Evolutionary conservation across 176 grass and related monocot species (phyloP).

Genomic region (Typha latifolia): DNA sequence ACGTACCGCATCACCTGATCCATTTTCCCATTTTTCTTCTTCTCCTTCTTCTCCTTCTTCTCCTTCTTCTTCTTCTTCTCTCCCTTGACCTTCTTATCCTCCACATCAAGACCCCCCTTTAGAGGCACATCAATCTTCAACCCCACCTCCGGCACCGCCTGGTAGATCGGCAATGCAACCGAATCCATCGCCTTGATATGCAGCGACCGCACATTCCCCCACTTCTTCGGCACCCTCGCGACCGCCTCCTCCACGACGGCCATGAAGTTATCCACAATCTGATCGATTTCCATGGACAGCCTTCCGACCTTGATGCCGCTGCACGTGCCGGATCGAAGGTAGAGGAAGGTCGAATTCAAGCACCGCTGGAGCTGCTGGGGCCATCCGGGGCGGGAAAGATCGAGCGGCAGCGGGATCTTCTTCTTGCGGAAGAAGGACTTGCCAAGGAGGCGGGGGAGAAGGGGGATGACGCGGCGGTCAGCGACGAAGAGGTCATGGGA

Average conservation of each 20-base stretch:
- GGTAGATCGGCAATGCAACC: constrained; percentile 61
- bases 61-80: constrained; percentile 6
- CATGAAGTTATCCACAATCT: constrained; percentile 60
- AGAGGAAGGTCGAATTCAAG: constrained; percentile 48
- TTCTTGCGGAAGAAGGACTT: constrained; percentile 65
- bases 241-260: constrained; percentile 32
- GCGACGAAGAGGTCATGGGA: constrained; percentile 88
- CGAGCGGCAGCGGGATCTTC: constrained; percentile 48
- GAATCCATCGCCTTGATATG: constrained; percentile 59
- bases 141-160: constrained; percentile 47
- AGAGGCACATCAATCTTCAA: constrained; percentile 57
- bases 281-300: constrained; percentile 58
- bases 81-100: constrained; percentile 2
- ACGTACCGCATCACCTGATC: constrained; percentile 3
- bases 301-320: constrained; percentile 58
- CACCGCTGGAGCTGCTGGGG: constrained; percentile 57
- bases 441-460: constrained; percentile 71
- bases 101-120: too few relatives aligned
- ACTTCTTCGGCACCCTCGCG: constrained; percentile 66
- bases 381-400: constrained; percentile 61
- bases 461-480: constrained; percentile 62
- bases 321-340: constrained; percentile 53
- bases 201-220: constrained; percentile 59
- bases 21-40: constrained; percentile 13
- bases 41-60: constrained; percentile 9